Evolutionary conservation across 2,329 filamentous ascomycete genomes (phyloP), one percentile per base, ranked within the genome.

Genomic region (Teratosphaeria pseudoeucalypti): DNA sequence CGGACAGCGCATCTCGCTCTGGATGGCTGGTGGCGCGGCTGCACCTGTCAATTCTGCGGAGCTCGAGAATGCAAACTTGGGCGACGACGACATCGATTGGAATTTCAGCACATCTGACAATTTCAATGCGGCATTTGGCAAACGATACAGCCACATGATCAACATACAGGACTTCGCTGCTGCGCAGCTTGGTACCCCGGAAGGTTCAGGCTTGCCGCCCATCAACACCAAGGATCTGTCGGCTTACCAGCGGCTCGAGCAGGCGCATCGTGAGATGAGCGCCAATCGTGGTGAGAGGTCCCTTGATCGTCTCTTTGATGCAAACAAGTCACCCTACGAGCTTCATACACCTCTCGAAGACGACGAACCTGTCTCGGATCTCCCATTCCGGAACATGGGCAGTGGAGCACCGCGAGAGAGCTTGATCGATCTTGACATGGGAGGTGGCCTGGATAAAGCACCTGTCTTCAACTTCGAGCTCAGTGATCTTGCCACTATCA

Each of bases 1-100:
- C 27, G 88, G 88, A 32, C 84, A 83, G 64, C 82, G 89, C 54
- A 83, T 82, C 63, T 87, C 84, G 6, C 73, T 87, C 0, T 86
- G 85, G 70, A 80, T 83, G 62, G 78, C 80, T 27, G 80, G 79
- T 58, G 83, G 83, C 62, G 83, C 83, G 16, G 78, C 77, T 16
- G 79, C 79, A 12, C 82, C 83, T 34, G 60, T 62, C 27, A 65
- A 66, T 47, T 56, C 59, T 29, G 57, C 54, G 19, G 62, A 64
- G n/a, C 78, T 82, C 60, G 72, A 79, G 34, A 77, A 79, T 32
- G 76, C 66, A 23, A 68, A 75, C 39, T 65, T 68, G 12, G 73
- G 76, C 29, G 74, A 78, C 3, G 68, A 73, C 6, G 69, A 75
- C 3, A 80, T 82, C 49, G 82, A 84, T 62, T 86, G 84, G 84